Evolutionary conservation across 305 asterid genomes (phyloP).

Genomic region (Ilex paraguariensis): DNA sequence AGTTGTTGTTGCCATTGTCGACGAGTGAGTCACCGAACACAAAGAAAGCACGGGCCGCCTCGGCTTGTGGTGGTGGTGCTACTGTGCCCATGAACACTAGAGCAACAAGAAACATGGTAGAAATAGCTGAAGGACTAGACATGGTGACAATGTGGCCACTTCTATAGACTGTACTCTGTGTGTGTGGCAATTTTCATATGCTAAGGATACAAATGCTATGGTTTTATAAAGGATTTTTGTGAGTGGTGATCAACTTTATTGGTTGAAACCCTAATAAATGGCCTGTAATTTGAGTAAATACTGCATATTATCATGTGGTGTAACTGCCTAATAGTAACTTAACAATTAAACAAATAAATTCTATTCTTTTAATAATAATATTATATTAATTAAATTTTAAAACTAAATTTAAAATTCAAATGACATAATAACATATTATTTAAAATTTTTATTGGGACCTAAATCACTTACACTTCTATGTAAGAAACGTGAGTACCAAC

Average conservation of each 20-base stretch:
- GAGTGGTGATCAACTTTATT: not conserved
- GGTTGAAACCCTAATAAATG: not conserved
- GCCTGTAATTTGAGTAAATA: too few species aligned
- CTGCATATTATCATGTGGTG: too few species aligned
- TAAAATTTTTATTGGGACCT: too few species aligned
- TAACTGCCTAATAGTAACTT: too few species aligned
- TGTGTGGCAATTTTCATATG: not conserved
- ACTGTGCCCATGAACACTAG: not conserved
- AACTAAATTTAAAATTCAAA: too few species aligned
- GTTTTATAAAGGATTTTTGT: not conserved
- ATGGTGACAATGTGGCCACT: not conserved
- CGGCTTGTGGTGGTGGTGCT: slow-evolving; percentile 10
- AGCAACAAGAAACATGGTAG: not conserved
- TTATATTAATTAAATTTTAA: too few species aligned
- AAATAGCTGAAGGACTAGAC: not conserved
- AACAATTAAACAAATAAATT: too few species aligned
- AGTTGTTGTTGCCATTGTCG: slow-evolving; percentile 42
- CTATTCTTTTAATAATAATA: too few species aligned
- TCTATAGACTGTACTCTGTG: not conserved
- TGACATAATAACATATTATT: too few species aligned
- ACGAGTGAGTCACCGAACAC: slow-evolving; percentile 41
- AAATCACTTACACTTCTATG: too few species aligned
- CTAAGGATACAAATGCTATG: not conserved
- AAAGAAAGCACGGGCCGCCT: slow-evolving; percentile 36
- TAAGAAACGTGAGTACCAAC: too few species aligned